Conservation (phyloP, 2,329 filamentous ascomycete species). For the Fusarium heterosporum region DNA sequence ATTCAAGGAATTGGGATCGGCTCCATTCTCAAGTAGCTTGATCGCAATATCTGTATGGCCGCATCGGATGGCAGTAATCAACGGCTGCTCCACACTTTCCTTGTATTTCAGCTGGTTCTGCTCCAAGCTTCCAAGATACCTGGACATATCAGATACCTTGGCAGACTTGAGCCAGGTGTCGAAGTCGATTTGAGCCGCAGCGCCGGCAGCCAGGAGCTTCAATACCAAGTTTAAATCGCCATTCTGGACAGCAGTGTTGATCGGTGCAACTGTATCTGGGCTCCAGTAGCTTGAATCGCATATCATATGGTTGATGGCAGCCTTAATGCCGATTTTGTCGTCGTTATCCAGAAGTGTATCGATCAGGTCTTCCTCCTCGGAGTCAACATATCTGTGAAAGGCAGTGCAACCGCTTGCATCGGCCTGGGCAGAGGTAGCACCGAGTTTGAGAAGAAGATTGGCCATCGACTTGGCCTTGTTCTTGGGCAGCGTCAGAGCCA, state of each 20-base stretch:
- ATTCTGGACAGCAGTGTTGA: conserved; percentile 69
- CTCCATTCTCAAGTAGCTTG: conserved; percentile 71
- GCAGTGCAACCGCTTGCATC: conserved; percentile 73
- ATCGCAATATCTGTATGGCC: conserved; percentile 61
- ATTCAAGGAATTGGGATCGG: conserved; percentile 72
- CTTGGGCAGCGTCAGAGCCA: conserved; percentile 73
- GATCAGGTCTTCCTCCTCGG: conserved; percentile 60
- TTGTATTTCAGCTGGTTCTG: conserved; percentile 63
- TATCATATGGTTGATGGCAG: conserved; percentile 74
- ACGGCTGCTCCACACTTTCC: conserved; percentile 68
- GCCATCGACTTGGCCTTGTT: conserved; percentile 75
- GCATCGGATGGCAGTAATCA: conserved; percentile 69
- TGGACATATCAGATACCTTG: conserved; percentile 55
- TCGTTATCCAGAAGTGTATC: conserved; percentile 65
- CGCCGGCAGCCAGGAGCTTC: conserved; percentile 73
- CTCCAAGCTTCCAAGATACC: conserved; percentile 56
- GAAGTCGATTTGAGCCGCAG: conserved; percentile 69
- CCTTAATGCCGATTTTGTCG: conserved; percentile 70
- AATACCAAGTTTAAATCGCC: conserved; percentile 65
- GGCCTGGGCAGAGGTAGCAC: conserved; percentile 79
- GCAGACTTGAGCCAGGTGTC: conserved; percentile 72
- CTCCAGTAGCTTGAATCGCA: conserved; percentile 53
- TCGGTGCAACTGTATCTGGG: conserved; percentile 57
- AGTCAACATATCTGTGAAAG: conserved; percentile 72
- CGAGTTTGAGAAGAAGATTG: conserved; percentile 72